Evolutionary conservation across 2,329 filamentous ascomycete genomes (phyloP), one percentile per base, ranked within the genome.

Genomic region (Shiraia sp.): DNA sequence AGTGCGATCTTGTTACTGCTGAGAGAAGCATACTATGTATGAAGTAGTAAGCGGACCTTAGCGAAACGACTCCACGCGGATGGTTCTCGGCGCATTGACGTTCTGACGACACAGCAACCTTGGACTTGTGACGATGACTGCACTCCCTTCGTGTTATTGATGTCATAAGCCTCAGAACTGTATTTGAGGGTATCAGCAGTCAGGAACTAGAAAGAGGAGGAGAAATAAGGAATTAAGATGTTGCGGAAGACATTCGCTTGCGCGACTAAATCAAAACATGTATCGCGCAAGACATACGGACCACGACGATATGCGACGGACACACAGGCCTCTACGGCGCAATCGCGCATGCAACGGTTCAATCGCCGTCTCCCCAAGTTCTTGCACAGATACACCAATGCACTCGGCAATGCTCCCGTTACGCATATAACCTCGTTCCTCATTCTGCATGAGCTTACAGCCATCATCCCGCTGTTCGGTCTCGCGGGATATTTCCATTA

Each of bases 381-480:
- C 47, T 77, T 95, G 10, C 86, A 81, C 42, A 78, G 75, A 37
- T 88, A 90, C 72, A 85, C 88, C 1, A 70, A 74, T 1, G 82
- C 83, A 0, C 80, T 99, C 3, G 81, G 85, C 42, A 77, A 80
- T 40, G 90, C 90, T 1, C 93, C 93, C 0, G 70, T 90, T 31
- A 88, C 88, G 1, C 90, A 96, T 71, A 77, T 95, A 29, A 82
- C 86, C 1, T 85, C 92, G 0, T 99, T 99, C 68, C 75, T 97
- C 9, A 75, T 96, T 27, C 79, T 99, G 0, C 93, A 99, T 74
- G 93, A 99, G 70, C 66, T 96, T 31, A 97, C 93, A 0, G 77
- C 81, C 55, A 84, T 89, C 65, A 51, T 74, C 60, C 47, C 82
- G 1, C 96, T 99, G 69, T 88, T 50, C 19, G 37, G 56, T 13